These are phyloP conservation scores for Aspergillus sp. DNA, from an alignment of 2,329 filamentous ascomycete genomes.

Conservation along the genomic window DNA sequence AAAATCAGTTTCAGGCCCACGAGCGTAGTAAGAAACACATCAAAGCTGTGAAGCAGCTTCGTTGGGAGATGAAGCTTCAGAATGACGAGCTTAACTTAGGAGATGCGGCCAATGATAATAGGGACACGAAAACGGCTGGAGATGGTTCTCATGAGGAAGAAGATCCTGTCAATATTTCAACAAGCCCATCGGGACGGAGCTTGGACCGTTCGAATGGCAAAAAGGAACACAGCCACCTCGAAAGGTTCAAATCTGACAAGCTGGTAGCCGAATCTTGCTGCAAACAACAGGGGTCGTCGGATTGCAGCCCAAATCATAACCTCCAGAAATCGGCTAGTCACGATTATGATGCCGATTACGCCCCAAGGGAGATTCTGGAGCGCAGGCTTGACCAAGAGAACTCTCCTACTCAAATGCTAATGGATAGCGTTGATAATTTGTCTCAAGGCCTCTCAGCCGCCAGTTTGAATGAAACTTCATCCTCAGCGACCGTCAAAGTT, in stretches of 20 bases:
- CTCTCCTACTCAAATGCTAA: slow-evolving; percentile 4
- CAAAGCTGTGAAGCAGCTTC: slow-evolving; percentile 79
- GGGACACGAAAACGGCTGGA: not conserved
- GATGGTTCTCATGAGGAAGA: not conserved
- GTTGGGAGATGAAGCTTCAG: slow-evolving; percentile 79
- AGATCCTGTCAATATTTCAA: not conserved
- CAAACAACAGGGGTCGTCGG: not conserved
- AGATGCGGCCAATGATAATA: not conserved
- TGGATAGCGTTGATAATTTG: slow-evolving; percentile 13
- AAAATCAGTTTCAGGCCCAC: slow-evolving; percentile 86
- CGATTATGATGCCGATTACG: slow-evolving; percentile 38
- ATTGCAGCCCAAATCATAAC: not conserved
- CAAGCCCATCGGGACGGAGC: not conserved
- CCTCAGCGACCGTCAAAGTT: slow-evolving; percentile 30
- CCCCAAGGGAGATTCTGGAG: slow-evolving; percentile 42
- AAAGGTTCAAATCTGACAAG: not conserved
- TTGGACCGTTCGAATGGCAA: not conserved
- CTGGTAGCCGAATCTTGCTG: not conserved
- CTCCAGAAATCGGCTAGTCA: not conserved
- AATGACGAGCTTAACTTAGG: slow-evolving; percentile 53
- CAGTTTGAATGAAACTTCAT: slow-evolving; percentile 20
- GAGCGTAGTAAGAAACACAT: slow-evolving; percentile 96
- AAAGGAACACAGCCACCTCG: not conserved
- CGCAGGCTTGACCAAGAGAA: slow-evolving; percentile 32
- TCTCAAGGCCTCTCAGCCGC: slow-evolving; percentile 19